A percentile compares a stretch with the other conserved stretches of the same genome.
Evolutionary conservation across 495 filamentous ascomycete species (phyloP).

Genomic region (Clavariopsis aquatica): DNA sequence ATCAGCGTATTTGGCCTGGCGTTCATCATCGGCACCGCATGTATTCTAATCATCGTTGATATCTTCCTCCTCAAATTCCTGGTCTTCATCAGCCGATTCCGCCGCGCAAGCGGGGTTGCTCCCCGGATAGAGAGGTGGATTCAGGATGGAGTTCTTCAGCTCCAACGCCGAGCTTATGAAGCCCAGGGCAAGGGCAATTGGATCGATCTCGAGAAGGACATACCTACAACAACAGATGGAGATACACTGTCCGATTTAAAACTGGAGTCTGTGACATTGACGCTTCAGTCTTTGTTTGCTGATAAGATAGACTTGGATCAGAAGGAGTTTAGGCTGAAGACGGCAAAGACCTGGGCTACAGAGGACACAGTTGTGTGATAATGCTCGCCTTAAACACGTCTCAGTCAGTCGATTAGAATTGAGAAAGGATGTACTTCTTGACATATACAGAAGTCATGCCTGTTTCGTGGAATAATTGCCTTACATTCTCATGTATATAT

Average conservation of each 20-base stretch:
- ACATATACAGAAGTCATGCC: neutral
- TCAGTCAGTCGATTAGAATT: too few relatives aligned
- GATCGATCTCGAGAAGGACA: neutral
- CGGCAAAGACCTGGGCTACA: conserved; percentile 7
- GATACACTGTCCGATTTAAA: neutral
- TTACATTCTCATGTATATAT: neutral
- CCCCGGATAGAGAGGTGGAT: conserved; percentile 10
- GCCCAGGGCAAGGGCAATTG: conserved; percentile 6
- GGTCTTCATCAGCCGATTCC: conserved; percentile 6
- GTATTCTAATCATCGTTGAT: neutral
- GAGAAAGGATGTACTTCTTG: neutral
- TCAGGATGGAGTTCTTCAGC: conserved; percentile 14
- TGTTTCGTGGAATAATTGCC: neutral
- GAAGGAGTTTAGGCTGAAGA: neutral
- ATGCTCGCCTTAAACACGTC: too few relatives aligned
- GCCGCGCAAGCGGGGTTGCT: neutral
- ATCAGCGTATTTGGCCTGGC: conserved; percentile 5
- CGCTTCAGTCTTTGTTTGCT: neutral
- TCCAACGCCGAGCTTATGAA: conserved; percentile 13
- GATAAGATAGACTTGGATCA: conserved; percentile 3
- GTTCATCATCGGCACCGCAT: conserved; percentile 7
- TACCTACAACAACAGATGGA: neutral
- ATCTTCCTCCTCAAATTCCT: conserved; percentile 18
- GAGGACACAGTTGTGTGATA: conserved; percentile 9
- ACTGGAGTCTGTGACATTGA: neutral